phyloP scores from a whole-genome alignment of 2,329 filamentous ascomycete species.

The Alternaria sp. region DNA sequence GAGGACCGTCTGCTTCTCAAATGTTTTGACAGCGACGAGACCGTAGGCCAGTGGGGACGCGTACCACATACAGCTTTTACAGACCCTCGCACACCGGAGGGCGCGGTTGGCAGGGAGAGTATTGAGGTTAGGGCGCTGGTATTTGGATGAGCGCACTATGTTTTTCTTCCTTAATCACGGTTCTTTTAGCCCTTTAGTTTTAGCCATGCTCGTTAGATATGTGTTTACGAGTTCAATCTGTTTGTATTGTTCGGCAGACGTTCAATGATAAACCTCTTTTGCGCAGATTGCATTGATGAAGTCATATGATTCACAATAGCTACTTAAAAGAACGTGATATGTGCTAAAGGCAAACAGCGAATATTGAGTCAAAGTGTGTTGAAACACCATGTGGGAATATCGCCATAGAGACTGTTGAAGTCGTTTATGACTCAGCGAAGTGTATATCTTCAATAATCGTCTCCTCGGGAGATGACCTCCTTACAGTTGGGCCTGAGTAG shows the following conservation, averaged over 20 bases:
- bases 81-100: constrained; percentile 74
- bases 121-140: constrained; percentile 89
- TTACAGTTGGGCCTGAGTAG: constrained; percentile 64
- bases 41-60: constrained; percentile 51
- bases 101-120: constrained; percentile 79
- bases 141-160: constrained; percentile 64
- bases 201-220: not conserved
- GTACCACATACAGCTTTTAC: constrained; percentile 68
- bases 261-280: not conserved
- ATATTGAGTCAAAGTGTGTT: constrained; percentile 6
- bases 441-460: constrained; percentile 71
- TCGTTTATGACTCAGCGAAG: not conserved
- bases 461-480: constrained; percentile 84
- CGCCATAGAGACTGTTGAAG: constrained; percentile 27
- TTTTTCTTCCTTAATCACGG: not conserved
- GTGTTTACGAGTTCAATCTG: not conserved
- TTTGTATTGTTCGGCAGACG: not conserved
- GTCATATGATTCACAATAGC: not conserved
- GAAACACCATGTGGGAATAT: constrained; percentile 8
- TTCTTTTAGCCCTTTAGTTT: not conserved
- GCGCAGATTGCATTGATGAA: not conserved
- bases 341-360: not conserved
- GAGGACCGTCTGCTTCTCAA: constrained; percentile 78
- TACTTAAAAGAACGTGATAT: not conserved
- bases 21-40: constrained; percentile 74